Percentiles rank a stretch among this genome's conserved stretches.
These are phyloP conservation scores for Vanrija pseudolonga DNA, from an alignment of 1,284 basidiomycete species.

Conservation along the genomic window DNA sequence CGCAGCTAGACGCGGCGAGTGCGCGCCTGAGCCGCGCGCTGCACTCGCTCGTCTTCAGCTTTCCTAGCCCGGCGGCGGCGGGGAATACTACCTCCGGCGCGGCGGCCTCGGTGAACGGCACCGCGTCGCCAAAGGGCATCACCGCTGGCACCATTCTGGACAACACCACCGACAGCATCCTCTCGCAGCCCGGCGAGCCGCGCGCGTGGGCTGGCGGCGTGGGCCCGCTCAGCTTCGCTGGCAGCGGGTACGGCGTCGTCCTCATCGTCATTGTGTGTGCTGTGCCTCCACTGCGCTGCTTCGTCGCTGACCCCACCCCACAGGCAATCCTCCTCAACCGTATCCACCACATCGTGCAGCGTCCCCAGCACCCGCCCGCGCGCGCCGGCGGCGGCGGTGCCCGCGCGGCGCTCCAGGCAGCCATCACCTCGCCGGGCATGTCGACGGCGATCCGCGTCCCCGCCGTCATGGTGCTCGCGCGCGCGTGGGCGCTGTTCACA, in stretches of 20 bases:
- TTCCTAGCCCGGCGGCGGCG: conserved; percentile 27
- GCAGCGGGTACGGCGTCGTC: conserved; percentile 42
- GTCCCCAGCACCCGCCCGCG: conserved; percentile 28
- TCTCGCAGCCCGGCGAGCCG: conserved; percentile 62
- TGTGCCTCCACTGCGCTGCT: background rate
- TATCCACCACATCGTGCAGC: conserved; percentile 44
- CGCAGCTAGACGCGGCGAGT: too few species aligned
- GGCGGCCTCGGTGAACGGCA: conserved; percentile 60
- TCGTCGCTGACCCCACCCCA: background rate
- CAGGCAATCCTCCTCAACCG: conserved; percentile 46
- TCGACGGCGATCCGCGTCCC: conserved; percentile 38
- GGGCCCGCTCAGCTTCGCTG: conserved; percentile 36
- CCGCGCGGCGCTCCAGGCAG: background rate
- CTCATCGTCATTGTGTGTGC: conserved; percentile 41
- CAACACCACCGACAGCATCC: conserved; percentile 48
- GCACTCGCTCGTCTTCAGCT: conserved; percentile 38
- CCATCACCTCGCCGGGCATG: conserved; percentile 28
- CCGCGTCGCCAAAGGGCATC: background rate
- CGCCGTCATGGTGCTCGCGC: conserved; percentile 31
- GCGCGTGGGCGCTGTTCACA: conserved; percentile 40
- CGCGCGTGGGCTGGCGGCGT: conserved; percentile 33
- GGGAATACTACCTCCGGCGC: too few species aligned
- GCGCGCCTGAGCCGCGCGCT: conserved; percentile 8
- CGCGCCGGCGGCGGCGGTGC: conserved; percentile 2
- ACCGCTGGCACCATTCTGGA: background rate